Percentiles rank a stretch among this genome's conserved stretches.
Evolutionary conservation across 1,284 basidiomycete genomes (phyloP).

Genomic region (Sparassis latifolia): DNA sequence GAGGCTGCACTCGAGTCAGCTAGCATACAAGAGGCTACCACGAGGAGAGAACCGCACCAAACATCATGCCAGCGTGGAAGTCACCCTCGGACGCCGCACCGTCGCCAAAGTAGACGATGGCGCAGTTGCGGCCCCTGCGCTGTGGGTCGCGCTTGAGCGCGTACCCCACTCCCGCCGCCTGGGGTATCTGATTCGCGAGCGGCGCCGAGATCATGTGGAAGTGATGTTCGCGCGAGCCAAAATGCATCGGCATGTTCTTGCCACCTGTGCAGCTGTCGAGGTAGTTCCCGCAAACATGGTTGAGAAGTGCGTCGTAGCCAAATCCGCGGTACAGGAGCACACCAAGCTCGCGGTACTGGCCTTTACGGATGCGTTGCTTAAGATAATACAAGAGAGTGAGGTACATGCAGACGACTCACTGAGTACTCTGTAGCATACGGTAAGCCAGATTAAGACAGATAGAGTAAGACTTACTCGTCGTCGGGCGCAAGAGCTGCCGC

Average conservation of each 20-base stretch:
- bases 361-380: constrained; percentile 27
- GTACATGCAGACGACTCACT: constrained; percentile 31
- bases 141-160: constrained; percentile 78
- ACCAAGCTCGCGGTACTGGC: constrained; percentile 86
- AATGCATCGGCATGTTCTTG: constrained; percentile 88
- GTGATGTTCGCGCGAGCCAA: constrained; percentile 78
- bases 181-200: constrained; percentile 93
- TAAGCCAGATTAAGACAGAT: constrained; percentile 1
- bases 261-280: constrained; percentile 83
- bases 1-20: constrained; percentile 36
- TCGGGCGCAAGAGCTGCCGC: constrained; percentile 76
- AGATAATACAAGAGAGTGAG: background rate
- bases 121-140: constrained; percentile 70
- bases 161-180: constrained; percentile 91
- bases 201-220: constrained; percentile 94
- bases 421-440: constrained; percentile 40
- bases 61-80: constrained; percentile 72
- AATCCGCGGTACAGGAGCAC: constrained; percentile 88
- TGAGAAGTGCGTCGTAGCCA: constrained; percentile 68
- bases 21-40: no score
- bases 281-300: constrained; percentile 83
- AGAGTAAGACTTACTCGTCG: constrained; percentile 68
- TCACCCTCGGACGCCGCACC: constrained; percentile 77
- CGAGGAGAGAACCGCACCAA: constrained; percentile 24
- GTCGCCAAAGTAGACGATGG: constrained; percentile 86